These are phyloP conservation scores for Blastobotrys mokoenaii DNA, from an alignment of 805 yeast species.

Conservation along the genomic window DNA sequence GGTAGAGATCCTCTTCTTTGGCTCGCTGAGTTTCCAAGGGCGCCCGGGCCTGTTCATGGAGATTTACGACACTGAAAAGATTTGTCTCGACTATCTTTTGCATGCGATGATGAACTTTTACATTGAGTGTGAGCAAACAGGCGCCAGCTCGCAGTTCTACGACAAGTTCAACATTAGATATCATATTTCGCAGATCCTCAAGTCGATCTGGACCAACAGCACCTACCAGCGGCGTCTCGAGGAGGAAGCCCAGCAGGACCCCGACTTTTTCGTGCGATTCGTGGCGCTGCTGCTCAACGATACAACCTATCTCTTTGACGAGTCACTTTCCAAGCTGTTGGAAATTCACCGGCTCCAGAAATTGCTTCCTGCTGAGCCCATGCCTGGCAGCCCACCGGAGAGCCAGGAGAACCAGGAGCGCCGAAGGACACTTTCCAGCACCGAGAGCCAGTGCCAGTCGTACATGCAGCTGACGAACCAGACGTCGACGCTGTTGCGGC, in stretches of 20 bases:
- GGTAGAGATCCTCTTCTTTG: constrained; percentile 71
- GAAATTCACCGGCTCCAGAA: constrained; percentile 69
- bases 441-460: constrained; percentile 73
- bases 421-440: constrained; percentile 42
- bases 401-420: constrained; percentile 44
- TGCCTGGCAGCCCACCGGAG: constrained; percentile 30
- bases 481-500: constrained; percentile 66
- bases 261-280: constrained; percentile 82
- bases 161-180: constrained; percentile 91
- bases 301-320: constrained; percentile 85
- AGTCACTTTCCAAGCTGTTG: constrained; percentile 69
- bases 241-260: constrained; percentile 55
- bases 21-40: constrained; percentile 41
- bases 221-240: constrained; percentile 61
- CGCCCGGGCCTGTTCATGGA: constrained; percentile 58
- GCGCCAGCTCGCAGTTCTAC: constrained; percentile 88
- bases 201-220: constrained; percentile 72
- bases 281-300: constrained; percentile 94
- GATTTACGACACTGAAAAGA: constrained; percentile 53
- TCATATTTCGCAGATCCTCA: constrained; percentile 74
- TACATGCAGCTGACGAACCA: constrained; percentile 77
- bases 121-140: constrained; percentile 93
- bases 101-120: constrained; percentile 83
- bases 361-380: constrained; percentile 34
- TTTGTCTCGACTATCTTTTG: constrained; percentile 58